Conservation (phyloP, 805 yeast species). For the Tetrapisispora namnaoensis region DNA sequence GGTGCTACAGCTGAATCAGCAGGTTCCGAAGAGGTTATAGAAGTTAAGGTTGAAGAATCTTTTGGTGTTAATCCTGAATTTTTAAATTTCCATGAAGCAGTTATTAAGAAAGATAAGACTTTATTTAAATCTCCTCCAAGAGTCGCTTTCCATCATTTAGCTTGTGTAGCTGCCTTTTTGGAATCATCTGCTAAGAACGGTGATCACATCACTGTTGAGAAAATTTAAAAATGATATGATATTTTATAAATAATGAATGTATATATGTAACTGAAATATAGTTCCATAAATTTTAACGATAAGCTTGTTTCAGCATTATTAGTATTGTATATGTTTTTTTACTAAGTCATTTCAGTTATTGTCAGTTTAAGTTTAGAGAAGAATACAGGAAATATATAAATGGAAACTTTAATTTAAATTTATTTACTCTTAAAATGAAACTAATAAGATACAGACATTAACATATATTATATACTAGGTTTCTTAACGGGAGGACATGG, state of each 20-base stretch:
- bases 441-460: constrained; percentile 1
- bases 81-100: constrained; percentile 50
- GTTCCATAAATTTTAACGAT: background rate
- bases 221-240: background rate
- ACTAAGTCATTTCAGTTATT: too few relatives aligned
- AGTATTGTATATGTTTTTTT: background rate
- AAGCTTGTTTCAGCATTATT: background rate
- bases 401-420: background rate
- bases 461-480: background rate
- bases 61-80: constrained; percentile 53
- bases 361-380: too few relatives aligned
- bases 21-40: constrained; percentile 25
- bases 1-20: constrained; percentile 22
- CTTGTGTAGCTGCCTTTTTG: constrained; percentile 77
- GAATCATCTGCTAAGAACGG: constrained; percentile 55
- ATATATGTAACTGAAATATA: background rate
- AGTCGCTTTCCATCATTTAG: constrained; percentile 84
- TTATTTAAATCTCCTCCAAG: constrained; percentile 55
- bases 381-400: background rate
- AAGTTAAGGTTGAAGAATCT: constrained; percentile 33
- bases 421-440: background rate
- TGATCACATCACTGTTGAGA: constrained; percentile 38
- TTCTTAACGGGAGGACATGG: constrained; percentile 91
- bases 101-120: constrained; percentile 49
- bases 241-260: background rate